Evolutionary conservation across 2,329 filamentous ascomycete species (phyloP).

Genomic region (Pseudopithomyces maydicus): DNA sequence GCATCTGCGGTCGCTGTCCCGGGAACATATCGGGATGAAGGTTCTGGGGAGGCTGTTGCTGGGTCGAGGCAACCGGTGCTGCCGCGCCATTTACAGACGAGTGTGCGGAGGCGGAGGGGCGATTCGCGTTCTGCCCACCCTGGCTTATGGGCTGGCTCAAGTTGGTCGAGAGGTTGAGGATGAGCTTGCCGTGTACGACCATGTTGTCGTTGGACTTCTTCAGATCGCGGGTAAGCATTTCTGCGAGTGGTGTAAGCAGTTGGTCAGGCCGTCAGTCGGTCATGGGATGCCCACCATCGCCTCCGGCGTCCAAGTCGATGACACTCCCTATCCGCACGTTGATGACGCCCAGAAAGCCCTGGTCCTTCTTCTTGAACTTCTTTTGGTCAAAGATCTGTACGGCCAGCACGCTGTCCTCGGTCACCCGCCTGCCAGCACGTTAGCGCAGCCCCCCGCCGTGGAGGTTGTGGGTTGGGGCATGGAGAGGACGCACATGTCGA

Average conservation of each 20-base stretch:
- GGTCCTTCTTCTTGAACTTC: conserved; percentile 99
- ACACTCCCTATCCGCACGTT: conserved; percentile 95
- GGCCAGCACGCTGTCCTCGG: conserved; percentile 93
- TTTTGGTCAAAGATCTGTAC: conserved; percentile 99
- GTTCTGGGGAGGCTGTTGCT: conserved; percentile 44
- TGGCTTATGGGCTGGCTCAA: conserved; percentile 71
- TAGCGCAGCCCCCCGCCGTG: conserved; percentile 22
- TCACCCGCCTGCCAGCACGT: conserved; percentile 71
- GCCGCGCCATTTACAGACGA: conserved; percentile 46
- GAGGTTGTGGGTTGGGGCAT: background rate
- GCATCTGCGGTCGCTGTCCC: conserved; percentile 34
- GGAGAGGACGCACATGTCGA: conserved; percentile 80
- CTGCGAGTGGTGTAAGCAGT: conserved; percentile 51
- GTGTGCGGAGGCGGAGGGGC: conserved; percentile 47
- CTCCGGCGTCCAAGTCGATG: conserved; percentile 85
- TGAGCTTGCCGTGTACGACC: conserved; percentile 96
- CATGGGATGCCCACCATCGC: conserved; percentile 73
- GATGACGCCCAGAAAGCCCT: conserved; percentile 96
- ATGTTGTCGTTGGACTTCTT: conserved; percentile 99
- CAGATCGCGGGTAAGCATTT: conserved; percentile 96
- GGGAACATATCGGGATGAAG: conserved; percentile 46
- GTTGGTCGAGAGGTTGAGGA: conserved; percentile 94
- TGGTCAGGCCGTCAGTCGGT: background rate
- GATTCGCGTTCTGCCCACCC: conserved; percentile 43
- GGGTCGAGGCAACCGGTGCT: conserved; percentile 42